phyloP scores from a whole-genome alignment of 768 basidiomycete genomes.

The Lactarius sp. region DNA sequence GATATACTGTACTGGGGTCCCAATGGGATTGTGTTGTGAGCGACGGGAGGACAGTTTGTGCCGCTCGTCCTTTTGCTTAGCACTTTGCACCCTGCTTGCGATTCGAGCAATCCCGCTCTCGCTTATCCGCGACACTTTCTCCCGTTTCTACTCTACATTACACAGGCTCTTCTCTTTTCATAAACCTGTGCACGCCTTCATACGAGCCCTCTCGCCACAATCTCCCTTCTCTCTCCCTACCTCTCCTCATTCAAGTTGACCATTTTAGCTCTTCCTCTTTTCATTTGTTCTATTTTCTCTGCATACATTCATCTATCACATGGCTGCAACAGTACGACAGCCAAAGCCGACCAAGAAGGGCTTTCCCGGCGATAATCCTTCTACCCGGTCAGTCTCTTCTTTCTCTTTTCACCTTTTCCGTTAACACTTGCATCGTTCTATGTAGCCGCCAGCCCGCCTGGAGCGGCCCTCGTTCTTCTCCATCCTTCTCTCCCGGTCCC shows the following conservation, averaged over 20 bases:
- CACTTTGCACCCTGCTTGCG: conserved; percentile 11
- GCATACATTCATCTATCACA: conserved; percentile 26
- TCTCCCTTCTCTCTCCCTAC: conserved; percentile 12
- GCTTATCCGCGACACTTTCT: conserved; percentile 22
- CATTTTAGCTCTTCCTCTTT: conserved; percentile 31
- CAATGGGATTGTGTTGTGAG: not conserved
- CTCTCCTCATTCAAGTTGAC: conserved; percentile 13
- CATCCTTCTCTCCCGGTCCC: conserved; percentile 57
- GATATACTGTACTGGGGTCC: conserved; percentile 8
- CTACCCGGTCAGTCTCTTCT: conserved; percentile 43
- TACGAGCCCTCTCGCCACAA: conserved; percentile 20
- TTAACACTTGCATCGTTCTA: not conserved
- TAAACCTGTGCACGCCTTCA: conserved; percentile 14
- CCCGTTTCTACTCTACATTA: conserved; percentile 2
- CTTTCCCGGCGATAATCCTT: conserved; percentile 42
- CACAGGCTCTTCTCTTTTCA: conserved; percentile 14
- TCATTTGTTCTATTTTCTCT: conserved; percentile 33
- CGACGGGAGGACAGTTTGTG: not conserved
- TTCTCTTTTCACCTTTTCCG: conserved; percentile 22
- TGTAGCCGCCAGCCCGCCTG: conserved; percentile 50
- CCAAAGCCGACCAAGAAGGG: conserved; percentile 62
- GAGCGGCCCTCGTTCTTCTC: conserved; percentile 63
- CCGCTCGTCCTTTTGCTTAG: not conserved
- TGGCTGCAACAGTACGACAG: conserved; percentile 40
- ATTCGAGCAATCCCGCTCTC: conserved; percentile 20